A percentile compares a stretch with the other conserved stretches of the same genome.
Evolutionary conservation across 1,284 basidiomycete species (phyloP).

Genomic region (Ganoderma resinaceum): DNA sequence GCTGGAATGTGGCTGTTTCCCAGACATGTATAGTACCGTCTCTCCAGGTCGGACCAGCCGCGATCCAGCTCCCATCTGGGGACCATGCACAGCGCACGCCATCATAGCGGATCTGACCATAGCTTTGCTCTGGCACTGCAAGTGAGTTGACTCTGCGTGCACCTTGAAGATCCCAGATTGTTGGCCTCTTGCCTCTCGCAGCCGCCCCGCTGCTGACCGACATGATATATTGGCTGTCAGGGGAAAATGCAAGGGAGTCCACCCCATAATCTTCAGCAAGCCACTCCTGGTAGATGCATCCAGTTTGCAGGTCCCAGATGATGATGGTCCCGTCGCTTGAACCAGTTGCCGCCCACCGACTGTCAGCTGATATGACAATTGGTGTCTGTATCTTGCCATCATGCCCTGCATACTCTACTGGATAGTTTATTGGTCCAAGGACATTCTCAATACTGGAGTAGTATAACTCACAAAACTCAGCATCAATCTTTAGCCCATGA

Average conservation of each 20-base stretch:
- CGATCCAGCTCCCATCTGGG: neutral
- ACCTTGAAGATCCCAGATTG: neutral
- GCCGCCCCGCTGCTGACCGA: neutral
- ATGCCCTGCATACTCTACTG: neutral
- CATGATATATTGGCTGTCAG: neutral
- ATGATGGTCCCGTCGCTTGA: neutral
- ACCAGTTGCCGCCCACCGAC: neutral
- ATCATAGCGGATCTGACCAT: too few relatives aligned
- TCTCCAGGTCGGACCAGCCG: neutral
- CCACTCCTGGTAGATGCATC: neutral
- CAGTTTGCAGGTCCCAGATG: neutral
- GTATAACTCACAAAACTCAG: too few relatives aligned
- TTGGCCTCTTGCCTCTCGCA: neutral
- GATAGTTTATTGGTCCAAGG: neutral
- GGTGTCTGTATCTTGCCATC: neutral
- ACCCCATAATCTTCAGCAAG: neutral
- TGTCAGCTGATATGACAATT: neutral
- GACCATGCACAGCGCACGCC: neutral
- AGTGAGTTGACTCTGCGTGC: neutral
- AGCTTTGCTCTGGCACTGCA: too few relatives aligned
- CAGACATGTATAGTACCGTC: too few relatives aligned
- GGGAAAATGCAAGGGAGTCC: neutral
- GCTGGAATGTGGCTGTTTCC: neutral
- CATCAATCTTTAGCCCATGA: too few relatives aligned
- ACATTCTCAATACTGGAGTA: neutral